phyloP scores from a whole-genome alignment of 73 alveolate species.

The Blepharisma stoltei region DNA sequence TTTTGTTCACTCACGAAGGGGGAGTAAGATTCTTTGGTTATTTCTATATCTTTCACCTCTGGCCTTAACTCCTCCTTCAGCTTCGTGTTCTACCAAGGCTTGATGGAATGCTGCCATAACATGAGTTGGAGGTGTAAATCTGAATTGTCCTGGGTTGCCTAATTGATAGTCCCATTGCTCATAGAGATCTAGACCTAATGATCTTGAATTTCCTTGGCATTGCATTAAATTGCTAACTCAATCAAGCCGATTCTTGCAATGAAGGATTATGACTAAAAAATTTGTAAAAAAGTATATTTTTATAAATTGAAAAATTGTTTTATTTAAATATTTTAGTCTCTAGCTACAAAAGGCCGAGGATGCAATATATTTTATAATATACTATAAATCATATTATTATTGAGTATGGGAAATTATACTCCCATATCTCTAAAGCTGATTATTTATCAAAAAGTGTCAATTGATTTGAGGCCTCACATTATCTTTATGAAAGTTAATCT shows the following conservation, averaged over 20 bases:
- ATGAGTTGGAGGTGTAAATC: slow-evolving; percentile 73
- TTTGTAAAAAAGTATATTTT: too few species aligned
- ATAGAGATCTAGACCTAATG: slow-evolving; percentile 56
- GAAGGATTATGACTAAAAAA: too few species aligned
- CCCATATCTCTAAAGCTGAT: too few species aligned
- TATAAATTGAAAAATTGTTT: too few species aligned
- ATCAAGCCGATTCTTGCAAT: background rate
- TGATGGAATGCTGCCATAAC: slow-evolving; percentile 51
- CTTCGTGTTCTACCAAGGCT: slow-evolving; percentile 53
- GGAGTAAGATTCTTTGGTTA: slow-evolving; percentile 35
- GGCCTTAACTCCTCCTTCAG: slow-evolving; percentile 56
- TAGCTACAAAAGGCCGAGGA: too few species aligned
- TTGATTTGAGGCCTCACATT: too few species aligned
- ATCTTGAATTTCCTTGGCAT: slow-evolving; percentile 54
- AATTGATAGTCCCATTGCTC: slow-evolving; percentile 50
- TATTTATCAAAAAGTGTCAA: too few species aligned
- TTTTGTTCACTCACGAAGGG: too few species aligned
- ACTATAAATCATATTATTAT: too few species aligned
- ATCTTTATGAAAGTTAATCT: too few species aligned
- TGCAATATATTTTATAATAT: too few species aligned
- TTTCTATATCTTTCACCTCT: slow-evolving; percentile 54
- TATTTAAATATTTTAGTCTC: background rate
- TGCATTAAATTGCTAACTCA: background rate
- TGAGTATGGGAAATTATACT: too few species aligned
- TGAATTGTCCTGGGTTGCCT: slow-evolving; percentile 46